Base-by-base conservation (phyloP, 371 early-diverging fungal genomes). In the Syncephalastrum sp. region DNA sequence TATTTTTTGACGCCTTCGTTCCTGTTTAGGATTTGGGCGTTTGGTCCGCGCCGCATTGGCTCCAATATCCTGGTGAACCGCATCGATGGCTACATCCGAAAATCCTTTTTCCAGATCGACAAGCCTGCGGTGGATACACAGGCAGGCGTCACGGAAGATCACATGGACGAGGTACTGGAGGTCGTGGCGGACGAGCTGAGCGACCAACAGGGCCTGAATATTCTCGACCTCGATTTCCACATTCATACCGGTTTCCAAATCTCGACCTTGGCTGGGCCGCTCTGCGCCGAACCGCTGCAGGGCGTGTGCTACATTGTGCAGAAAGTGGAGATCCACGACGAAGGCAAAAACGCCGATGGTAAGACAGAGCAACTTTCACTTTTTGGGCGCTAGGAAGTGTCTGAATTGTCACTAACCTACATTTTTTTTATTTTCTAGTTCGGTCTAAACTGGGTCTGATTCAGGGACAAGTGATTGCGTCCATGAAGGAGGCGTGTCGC, bases 171-270 rank as follows among this genome's bases (percentile, higher is more conserved):
- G 50, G 75, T 72, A 1, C 53, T 72, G 24, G 65, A 75, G 27
- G 75, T 69, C 3, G 65, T 65, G 47, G 54, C 70, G 7, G 55
- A 63, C 29, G 54, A 56, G 10, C 8, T 43, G 17, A 48, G 45
- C 14, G 55, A 57, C 15, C 45, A 13, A 12, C 21, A 21, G 3
- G 56, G 65, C 1, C 53, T 82, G 17, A 60, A 68, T 12, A 75
- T 88, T 15, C 65, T 84, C 43, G 88, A 89, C 59, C 70, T 91
- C 54, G 92, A 91, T 47, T 88, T 90, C 71, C 75, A 83, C 56
- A 81, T 99, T 17, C 77, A 82, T n/a, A 86, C 93, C 15, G 98
- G 95, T 1, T 99, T 98, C 84, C 98, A 98, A 72, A 72, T 97
- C n/a, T 89, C 94, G 2, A 91, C 94, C 3, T 69, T 85, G 16